Base-by-base conservation (phyloP, 1,139 yeast genomes). In the Scheffersomyces titani region DNA sequence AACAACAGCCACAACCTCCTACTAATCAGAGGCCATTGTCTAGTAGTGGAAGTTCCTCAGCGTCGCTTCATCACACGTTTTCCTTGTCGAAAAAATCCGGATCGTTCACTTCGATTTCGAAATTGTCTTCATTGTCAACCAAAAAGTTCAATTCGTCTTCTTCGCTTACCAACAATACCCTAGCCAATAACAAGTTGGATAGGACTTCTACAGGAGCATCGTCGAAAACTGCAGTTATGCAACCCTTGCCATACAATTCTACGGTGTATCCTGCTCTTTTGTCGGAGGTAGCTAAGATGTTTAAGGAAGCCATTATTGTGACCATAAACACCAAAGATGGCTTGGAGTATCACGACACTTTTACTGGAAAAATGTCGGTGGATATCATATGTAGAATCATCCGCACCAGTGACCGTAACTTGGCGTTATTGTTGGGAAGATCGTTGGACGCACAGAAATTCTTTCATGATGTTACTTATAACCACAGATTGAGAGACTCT, bases 381-480 rank as follows among this genome's bases (percentile, higher is more conserved):
- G 98, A 92, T 71, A 83, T 89, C 24, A 87, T 94, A 57, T 89
- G 97, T 59, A 82, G 89, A 55, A 89, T 94, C 57, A 88, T 94
- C 56, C 81, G 96, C 63, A 93, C 98, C 3, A 90, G 92, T 18
- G 99, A 94, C 71, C 81, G 99, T 60, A 93, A 92, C 65, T 76
- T 94, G 68, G 98, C 98, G 0, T 76, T 94, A 52, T 76, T 94
- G 52, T 76, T 96, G 53, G 99, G 99, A 21, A 82, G 99, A 61
- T 89, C 98, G 0, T 78, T 94, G 59, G 99, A 94, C 73, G 97
- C 98, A 0, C 98, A 94, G 66, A 91, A 91, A 72, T 85, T 92
- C 58, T 92, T 94, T 72, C 97, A 92, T 69, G 99, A 94, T 74
- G 98, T 93, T 30, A 91, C 98, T 0, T 94, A 94, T 72, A 97